A percentile compares a stretch with the other conserved stretches of the same genome.
Conservation (phyloP, 805 yeast species). For the Ogataea populi-albae region DNA sequence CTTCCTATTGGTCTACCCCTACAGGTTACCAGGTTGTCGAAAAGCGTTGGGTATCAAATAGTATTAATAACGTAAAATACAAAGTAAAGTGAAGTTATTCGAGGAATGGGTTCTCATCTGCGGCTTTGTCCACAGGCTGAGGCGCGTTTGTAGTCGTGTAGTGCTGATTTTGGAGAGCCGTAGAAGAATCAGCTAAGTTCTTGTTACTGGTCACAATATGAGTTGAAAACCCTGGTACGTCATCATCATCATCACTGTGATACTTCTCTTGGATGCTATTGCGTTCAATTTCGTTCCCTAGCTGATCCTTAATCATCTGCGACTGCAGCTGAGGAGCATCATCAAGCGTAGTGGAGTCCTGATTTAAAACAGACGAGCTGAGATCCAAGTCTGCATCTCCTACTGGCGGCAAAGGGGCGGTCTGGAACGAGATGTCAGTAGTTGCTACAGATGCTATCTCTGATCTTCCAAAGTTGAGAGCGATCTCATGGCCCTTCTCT, state of each 20-base stretch:
- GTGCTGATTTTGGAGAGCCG: no score
- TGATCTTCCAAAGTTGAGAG: constrained; percentile 27
- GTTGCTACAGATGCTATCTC: constrained; percentile 23
- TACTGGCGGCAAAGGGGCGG: constrained; percentile 13
- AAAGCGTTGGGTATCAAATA: no score
- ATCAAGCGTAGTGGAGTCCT: constrained; percentile 20
- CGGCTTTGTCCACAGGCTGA: background rate
- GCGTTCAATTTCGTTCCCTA: background rate
- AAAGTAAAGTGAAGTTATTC: no score
- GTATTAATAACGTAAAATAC: no score
- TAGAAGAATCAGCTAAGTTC: no score
- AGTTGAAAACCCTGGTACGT: background rate
- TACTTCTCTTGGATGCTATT: constrained; percentile 4
- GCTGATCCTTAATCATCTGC: constrained; percentile 5
- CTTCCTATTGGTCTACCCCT: no score
- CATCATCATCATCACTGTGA: constrained; percentile 9
- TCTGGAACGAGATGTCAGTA: constrained; percentile 23
- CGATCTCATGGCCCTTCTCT: constrained; percentile 23
- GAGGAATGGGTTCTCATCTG: constrained; percentile 1
- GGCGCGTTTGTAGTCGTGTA: no score
- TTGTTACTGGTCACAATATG: no score
- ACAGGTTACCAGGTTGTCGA: no score
- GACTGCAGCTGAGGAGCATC: constrained; percentile 18
- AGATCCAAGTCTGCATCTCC: constrained; percentile 8
- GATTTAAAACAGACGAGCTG: constrained; percentile 12